Percentiles rank a stretch among this genome's conserved stretches.
These are phyloP conservation scores for Gryganskiella cystojenkinii DNA, from an alignment of 192 early-diverging fungal genomes.

Conservation along the genomic window DNA sequence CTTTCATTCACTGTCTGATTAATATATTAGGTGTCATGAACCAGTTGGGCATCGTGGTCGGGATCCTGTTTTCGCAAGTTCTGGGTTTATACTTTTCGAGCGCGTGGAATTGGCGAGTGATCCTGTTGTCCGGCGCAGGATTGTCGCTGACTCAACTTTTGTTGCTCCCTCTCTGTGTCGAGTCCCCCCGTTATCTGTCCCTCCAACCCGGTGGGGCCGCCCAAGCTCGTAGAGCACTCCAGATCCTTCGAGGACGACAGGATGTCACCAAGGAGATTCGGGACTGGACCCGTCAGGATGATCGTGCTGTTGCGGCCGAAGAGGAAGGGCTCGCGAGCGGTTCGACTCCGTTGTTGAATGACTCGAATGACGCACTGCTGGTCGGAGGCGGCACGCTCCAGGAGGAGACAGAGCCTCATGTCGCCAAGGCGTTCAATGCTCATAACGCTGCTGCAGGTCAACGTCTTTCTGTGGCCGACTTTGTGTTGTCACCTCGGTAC, in stretches of 20 bases:
- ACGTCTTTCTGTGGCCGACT: constrained; percentile 50
- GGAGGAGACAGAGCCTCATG: constrained; percentile 3
- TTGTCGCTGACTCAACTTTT: constrained; percentile 72
- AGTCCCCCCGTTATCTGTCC: constrained; percentile 80
- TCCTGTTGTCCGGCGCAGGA: constrained; percentile 70
- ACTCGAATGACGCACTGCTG: constrained; percentile 21
- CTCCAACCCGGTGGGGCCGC: constrained; percentile 58
- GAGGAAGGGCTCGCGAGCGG: constrained; percentile 19
- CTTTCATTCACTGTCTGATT: neutral
- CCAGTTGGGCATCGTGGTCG: constrained; percentile 86
- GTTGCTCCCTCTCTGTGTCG: constrained; percentile 79
- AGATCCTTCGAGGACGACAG: constrained; percentile 61
- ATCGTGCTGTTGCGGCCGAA: constrained; percentile 32
- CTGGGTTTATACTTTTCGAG: constrained; percentile 72
- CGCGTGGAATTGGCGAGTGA: constrained; percentile 74
- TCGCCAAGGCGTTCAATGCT: constrained; percentile 15
- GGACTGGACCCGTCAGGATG: constrained; percentile 59
- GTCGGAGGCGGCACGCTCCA: constrained; percentile 4
- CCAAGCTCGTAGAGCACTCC: constrained; percentile 64
- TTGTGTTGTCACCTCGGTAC: constrained; percentile 60
- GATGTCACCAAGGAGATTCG: constrained; percentile 65
- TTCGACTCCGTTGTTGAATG: constrained; percentile 28
- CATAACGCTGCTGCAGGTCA: constrained; percentile 11
- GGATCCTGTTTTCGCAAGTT: constrained; percentile 81
- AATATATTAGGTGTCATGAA: constrained; percentile 70